Conservation (phyloP, 1,139 yeast genomes). For the Pichia cactophila region DNA sequence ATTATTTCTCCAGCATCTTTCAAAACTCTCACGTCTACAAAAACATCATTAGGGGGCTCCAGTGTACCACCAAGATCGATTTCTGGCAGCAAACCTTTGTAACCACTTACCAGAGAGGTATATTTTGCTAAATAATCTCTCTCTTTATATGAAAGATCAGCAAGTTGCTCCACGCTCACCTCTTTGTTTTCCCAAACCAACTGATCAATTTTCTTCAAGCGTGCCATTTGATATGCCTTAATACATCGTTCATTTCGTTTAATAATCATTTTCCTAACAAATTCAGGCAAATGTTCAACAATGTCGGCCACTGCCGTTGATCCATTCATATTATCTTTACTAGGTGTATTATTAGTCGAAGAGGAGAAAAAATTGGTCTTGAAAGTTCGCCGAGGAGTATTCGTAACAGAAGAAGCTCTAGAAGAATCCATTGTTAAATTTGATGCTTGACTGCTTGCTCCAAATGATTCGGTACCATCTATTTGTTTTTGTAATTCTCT, state of each 20-base stretch:
- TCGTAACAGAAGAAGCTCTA: constrained; percentile 1
- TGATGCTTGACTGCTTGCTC: background rate
- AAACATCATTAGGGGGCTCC: constrained; percentile 85
- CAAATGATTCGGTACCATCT: constrained; percentile 14
- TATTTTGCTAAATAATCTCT: constrained; percentile 71
- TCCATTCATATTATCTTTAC: background rate
- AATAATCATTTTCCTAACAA: constrained; percentile 77
- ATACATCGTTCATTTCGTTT: constrained; percentile 83
- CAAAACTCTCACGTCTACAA: constrained; percentile 86
- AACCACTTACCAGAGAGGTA: constrained; percentile 62
- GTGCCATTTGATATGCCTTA: constrained; percentile 67
- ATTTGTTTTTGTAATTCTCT: constrained; percentile 46
- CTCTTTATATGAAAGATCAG: constrained; percentile 67
- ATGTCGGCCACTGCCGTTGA: constrained; percentile 5
- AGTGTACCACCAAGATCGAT: constrained; percentile 83
- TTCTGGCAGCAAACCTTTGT: constrained; percentile 74
- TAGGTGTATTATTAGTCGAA: constrained; percentile 9
- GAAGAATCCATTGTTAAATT: constrained; percentile 3
- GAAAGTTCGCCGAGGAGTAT: constrained; percentile 7
- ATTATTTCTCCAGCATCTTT: constrained; percentile 96
- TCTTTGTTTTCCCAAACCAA: constrained; percentile 58
- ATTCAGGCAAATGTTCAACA: constrained; percentile 23
- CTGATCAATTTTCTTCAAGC: constrained; percentile 63
- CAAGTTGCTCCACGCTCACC: constrained; percentile 28
- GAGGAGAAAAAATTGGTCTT: constrained; percentile 10